Percentiles rank a stretch among this genome's conserved stretches.
Conservation (phyloP, 2,329 filamentous ascomycete species). For the Huntiella bhutanensis region DNA sequence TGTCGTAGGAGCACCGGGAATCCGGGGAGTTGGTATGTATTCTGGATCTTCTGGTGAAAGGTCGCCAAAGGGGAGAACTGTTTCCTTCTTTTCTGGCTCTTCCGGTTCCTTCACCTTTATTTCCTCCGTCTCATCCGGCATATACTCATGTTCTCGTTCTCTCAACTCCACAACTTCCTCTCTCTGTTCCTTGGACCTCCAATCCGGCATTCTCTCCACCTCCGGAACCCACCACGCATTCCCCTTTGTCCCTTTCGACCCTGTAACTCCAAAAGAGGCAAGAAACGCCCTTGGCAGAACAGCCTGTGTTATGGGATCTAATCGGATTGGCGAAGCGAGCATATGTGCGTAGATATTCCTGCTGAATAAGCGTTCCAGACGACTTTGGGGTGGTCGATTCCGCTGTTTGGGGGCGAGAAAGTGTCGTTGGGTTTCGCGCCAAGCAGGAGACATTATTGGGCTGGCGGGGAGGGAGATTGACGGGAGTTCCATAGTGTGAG, state of each 20-base stretch:
- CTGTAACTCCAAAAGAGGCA: slow-evolving; percentile 37
- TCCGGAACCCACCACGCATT: slow-evolving; percentile 37
- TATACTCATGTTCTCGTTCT: not conserved
- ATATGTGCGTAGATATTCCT: slow-evolving; percentile 47
- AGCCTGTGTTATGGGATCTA: slow-evolving; percentile 29
- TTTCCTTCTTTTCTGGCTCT: not conserved
- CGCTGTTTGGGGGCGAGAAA: slow-evolving; percentile 21
- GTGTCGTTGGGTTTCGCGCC: slow-evolving; percentile 26
- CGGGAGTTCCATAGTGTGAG: slow-evolving; percentile 27
- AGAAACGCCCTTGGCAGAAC: slow-evolving; percentile 42
- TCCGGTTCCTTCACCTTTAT: not conserved
- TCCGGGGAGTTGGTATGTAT: slow-evolving; percentile 6
- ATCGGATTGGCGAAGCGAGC: slow-evolving; percentile 40
- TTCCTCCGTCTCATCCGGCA: not conserved
- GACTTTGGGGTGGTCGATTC: slow-evolving; percentile 15
- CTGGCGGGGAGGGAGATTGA: slow-evolving; percentile 31
- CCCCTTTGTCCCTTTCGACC: slow-evolving; percentile 30
- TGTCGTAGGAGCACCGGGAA: slow-evolving; percentile 9
- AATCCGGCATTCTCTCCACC: not conserved
- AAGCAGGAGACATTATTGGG: slow-evolving; percentile 33
- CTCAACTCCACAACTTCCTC: not conserved
- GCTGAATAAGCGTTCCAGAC: slow-evolving; percentile 38
- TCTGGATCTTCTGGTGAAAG: slow-evolving; percentile 1
- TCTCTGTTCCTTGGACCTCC: not conserved
- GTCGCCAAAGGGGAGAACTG: not conserved